Base-by-base conservation (phyloP, 2,329 filamentous ascomycete species). In the Neophaeococcomyces aloes region DNA sequence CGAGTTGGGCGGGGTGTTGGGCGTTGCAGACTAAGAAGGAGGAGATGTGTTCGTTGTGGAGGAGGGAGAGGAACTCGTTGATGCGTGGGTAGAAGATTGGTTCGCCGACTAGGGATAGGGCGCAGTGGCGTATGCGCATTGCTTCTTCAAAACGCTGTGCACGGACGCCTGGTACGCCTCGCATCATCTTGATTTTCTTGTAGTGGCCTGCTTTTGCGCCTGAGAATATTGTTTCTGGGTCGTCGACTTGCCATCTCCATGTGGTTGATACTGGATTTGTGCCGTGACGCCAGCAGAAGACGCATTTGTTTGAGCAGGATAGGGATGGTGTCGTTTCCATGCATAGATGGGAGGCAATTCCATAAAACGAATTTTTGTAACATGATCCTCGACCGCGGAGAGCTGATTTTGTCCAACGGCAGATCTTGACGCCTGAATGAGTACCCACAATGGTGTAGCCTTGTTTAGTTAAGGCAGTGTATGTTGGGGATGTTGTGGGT, bases 21-120 rank as follows among this genome's bases (percentile, higher is more conserved):
- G 89, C 89, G 59, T 96, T 96, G 71, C 89, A 96, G 46, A 98
- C 91, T 0, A 96, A 71, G 67, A 96, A 98, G 25, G 83, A 91
- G 2, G 86, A 94, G 53, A 96, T 95, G 54, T 79, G 81, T 61
- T 94, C 84, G 10, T 64, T 68, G 66, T 96, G 89, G 52, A 98
- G 72, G 71, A 96, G 76, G 8, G 68, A 74, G 1, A 93, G 70
- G 57, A 96, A 88, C 59, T 88, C 83, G 64, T 98, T 95, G 71
- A 96, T 96, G 59, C 94, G 81, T 7, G 91, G 91, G 63, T 96
- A 96, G 68, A 96, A 96, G 56, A 95, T 95, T n/a, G 89, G 89
- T 64, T 98, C 89, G 54, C 91, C 89, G 17, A 98, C 91, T 7
- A 98, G 72, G 52, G 80, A 86, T 35, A 98, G 70, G 0, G 91